Evolutionary conservation across 2,329 filamentous ascomycete genomes (phyloP).

Genomic region (Amylocarpus encephaloides): DNA sequence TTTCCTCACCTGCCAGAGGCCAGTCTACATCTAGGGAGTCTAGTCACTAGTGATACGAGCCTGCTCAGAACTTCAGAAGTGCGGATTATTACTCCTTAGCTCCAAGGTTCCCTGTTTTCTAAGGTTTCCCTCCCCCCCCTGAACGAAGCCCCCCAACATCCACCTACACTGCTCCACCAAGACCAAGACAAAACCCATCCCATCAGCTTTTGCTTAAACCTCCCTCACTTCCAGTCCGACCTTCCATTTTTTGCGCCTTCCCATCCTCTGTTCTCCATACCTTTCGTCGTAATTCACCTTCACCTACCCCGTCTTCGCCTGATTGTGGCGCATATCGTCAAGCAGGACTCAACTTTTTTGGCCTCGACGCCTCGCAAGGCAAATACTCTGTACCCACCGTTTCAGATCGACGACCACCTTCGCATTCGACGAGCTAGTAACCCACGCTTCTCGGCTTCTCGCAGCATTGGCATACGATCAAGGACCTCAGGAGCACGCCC

Average conservation of each 20-base stretch:
- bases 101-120: too few species aligned
- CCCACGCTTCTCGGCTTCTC: background rate
- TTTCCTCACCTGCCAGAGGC: too few species aligned
- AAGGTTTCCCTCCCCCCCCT: too few species aligned
- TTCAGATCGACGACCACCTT: background rate
- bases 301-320: background rate
- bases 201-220: background rate
- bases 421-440: background rate
- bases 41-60: too few species aligned
- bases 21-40: too few species aligned
- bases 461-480: background rate
- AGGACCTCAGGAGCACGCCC: conserved; percentile 4
- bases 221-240: background rate
- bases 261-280: background rate
- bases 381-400: background rate
- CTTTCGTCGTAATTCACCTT: background rate
- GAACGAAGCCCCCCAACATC: too few species aligned
- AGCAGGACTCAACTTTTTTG: background rate
- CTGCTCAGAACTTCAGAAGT: too few species aligned
- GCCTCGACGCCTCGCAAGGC: background rate
- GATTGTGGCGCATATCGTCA: background rate
- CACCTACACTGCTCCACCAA: too few species aligned
- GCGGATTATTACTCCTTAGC: too few species aligned
- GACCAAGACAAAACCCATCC: too few species aligned
- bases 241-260: background rate